Percentiles rank a stretch among this genome's conserved stretches.
These are phyloP conservation scores for Mrakia hoshinonis DNA, from an alignment of 768 basidiomycete species.

Conservation along the genomic window DNA sequence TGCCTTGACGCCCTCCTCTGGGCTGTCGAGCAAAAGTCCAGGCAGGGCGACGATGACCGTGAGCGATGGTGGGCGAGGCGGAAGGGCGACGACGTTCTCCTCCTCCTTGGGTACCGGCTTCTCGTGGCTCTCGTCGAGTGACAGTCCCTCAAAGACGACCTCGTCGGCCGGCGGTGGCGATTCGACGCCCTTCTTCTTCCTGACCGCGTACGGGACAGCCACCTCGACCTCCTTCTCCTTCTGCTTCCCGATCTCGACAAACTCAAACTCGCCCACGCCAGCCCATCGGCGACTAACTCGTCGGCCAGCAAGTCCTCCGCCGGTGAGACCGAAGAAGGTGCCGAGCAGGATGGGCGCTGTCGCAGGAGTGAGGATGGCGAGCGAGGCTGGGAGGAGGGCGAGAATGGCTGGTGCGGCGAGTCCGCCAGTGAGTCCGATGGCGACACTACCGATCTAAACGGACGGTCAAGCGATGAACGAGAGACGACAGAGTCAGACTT, in stretches of 20 bases:
- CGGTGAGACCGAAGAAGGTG: conserved; percentile 43
- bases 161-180: background rate
- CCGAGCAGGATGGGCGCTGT: conserved; percentile 43
- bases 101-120: background rate
- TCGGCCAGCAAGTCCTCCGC: conserved; percentile 42
- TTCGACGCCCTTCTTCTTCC: conserved; percentile 8
- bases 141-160: background rate
- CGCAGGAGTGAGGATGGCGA: conserved; percentile 38
- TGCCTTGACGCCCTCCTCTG: conserved; percentile 41
- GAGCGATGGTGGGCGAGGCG: conserved; percentile 8
- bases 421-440: conserved; percentile 44
- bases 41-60: conserved; percentile 44
- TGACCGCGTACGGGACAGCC: conserved; percentile 32
- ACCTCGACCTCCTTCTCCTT: conserved; percentile 28
- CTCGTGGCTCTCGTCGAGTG: background rate
- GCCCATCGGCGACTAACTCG: conserved; percentile 42
- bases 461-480: background rate
- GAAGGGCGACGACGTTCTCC: background rate
- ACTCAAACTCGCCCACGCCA: conserved; percentile 44
- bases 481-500: background rate
- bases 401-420: conserved; percentile 44
- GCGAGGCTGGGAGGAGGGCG: conserved; percentile 39
- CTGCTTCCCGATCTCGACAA: conserved; percentile 40
- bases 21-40: conserved; percentile 42
- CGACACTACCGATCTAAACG: conserved; percentile 39